These are phyloP conservation scores for Coprinellus micaceus DNA, from an alignment of 768 basidiomycete species.

Conservation along the genomic window DNA sequence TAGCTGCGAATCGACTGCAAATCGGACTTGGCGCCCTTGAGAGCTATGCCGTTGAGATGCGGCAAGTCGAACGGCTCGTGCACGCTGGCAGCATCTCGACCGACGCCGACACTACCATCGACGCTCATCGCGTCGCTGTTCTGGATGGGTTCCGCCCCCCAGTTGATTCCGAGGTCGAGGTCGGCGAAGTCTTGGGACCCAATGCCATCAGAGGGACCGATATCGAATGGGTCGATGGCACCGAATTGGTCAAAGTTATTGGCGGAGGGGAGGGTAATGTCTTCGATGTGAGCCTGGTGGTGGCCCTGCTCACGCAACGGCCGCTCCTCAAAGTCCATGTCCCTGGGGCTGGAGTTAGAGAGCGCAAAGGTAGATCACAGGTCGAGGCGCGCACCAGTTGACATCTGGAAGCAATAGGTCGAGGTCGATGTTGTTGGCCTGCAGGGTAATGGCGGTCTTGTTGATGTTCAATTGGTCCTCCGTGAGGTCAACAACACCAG, in stretches of 20 bases:
- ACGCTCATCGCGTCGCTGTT: slow-evolving; percentile 50
- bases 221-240: slow-evolving; percentile 70
- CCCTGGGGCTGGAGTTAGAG: slow-evolving; percentile 43
- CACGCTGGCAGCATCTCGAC: slow-evolving; percentile 60
- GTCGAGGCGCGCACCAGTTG: slow-evolving; percentile 56
- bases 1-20: slow-evolving; percentile 53
- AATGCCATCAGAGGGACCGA: slow-evolving; percentile 77
- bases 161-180: slow-evolving; percentile 73
- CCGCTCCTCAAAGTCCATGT: slow-evolving; percentile 71
- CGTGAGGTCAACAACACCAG: slow-evolving; percentile 92
- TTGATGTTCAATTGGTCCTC: slow-evolving; percentile 89
- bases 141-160: slow-evolving; percentile 55
- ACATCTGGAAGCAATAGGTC: slow-evolving; percentile 78
- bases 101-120: slow-evolving; percentile 66
- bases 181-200: slow-evolving; percentile 79
- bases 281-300: slow-evolving; percentile 79
- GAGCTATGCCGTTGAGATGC: slow-evolving; percentile 47
- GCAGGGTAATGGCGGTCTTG: slow-evolving; percentile 85
- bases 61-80: slow-evolving; percentile 57
- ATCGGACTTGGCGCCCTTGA: slow-evolving; percentile 55
- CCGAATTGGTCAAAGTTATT: slow-evolving; percentile 70
- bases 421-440: slow-evolving; percentile 71
- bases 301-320: slow-evolving; percentile 65
- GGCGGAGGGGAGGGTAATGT: slow-evolving; percentile 81
- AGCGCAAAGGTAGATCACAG: slow-evolving; percentile 4